Percentiles rank a stretch among this genome's conserved stretches.
phyloP scores from a whole-genome alignment of 257 asterid species.

The Plantago elongata region DNA sequence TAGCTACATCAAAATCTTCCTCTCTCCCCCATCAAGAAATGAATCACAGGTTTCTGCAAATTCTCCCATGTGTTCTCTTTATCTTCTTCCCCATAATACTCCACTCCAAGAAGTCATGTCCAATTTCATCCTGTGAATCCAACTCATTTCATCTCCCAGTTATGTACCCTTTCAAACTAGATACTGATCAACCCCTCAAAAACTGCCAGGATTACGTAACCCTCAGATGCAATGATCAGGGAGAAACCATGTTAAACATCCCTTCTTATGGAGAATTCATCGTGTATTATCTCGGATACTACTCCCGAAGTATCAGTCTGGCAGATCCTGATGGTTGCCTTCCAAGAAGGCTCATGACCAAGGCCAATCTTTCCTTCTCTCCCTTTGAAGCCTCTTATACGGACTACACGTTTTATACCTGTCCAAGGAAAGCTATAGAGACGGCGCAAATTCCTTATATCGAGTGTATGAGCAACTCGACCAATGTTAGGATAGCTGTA shows the following conservation, averaged over 20 bases:
- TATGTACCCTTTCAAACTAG: constrained; percentile 36
- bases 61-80: constrained; percentile 18
- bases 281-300: constrained; percentile 20
- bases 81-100: constrained; percentile 19
- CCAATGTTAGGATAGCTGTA: constrained; percentile 20
- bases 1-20: constrained; percentile 5
- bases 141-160: background rate
- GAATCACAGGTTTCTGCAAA: background rate
- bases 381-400: constrained; percentile 24
- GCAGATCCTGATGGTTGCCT: constrained; percentile 30
- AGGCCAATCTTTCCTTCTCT: constrained; percentile 19
- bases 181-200: constrained; percentile 20
- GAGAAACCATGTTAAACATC: constrained; percentile 21
- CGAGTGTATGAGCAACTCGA: constrained; percentile 29
- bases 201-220: constrained; percentile 19
- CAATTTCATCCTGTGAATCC: constrained; percentile 23
- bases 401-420: constrained; percentile 26
- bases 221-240: constrained; percentile 23
- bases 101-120: constrained; percentile 28
- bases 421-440: constrained; percentile 14
- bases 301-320: constrained; percentile 13
- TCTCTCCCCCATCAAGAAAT: constrained; percentile 15
- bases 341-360: constrained; percentile 23
- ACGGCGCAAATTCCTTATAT: constrained; percentile 4
- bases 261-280: constrained; percentile 27